Conservation (phyloP, 306 rosid species). For the Vicia sativa region DNA sequence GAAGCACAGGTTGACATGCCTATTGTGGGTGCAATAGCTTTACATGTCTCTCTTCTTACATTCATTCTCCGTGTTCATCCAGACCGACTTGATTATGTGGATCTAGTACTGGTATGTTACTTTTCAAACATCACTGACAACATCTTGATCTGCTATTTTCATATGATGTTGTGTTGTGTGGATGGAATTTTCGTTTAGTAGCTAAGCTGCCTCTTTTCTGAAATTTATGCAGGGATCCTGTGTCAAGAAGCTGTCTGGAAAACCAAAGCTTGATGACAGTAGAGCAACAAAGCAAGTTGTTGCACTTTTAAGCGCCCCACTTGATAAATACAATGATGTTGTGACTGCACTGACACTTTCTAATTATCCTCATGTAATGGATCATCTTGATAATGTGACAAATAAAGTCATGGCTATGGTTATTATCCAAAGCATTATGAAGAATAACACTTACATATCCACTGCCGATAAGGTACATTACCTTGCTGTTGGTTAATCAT, state of each 20-base stretch:
- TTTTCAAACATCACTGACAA: constrained; percentile 14
- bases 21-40: constrained; percentile 74
- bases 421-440: constrained; percentile 92
- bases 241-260: constrained; percentile 85
- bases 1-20: constrained; percentile 97
- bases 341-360: constrained; percentile 85
- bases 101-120: constrained; percentile 83
- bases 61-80: constrained; percentile 96
- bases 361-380: constrained; percentile 92
- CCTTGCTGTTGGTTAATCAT: constrained; percentile 36
- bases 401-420: constrained; percentile 95
- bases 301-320: constrained; percentile 96
- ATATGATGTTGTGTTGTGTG: constrained; percentile 26
- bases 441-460: constrained; percentile 77
- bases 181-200: constrained; percentile 30
- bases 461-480: constrained; percentile 76
- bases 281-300: constrained; percentile 96
- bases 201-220: constrained; percentile 26
- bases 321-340: constrained; percentile 94
- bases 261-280: constrained; percentile 84
- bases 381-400: constrained; percentile 81
- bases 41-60: constrained; percentile 91
- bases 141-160: constrained; percentile 19
- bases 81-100: constrained; percentile 95
- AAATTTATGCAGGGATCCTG: constrained; percentile 77